phyloP scores from a whole-genome alignment of 1,139 yeast species.

The Yamadazyma dendronema region DNA sequence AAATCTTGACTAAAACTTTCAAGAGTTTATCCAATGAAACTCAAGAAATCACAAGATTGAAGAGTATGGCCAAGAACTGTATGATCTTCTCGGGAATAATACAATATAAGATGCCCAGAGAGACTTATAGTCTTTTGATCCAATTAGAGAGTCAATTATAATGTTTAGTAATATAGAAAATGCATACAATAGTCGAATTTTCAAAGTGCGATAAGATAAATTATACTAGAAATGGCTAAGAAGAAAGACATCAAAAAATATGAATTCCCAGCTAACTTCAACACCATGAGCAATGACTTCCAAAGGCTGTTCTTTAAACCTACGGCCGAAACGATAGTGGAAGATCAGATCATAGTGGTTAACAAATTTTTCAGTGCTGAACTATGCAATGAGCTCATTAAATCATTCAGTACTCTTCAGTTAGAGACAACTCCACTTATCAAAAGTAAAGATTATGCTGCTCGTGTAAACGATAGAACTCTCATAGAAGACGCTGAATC shows the following conservation, averaged over 20 bases:
- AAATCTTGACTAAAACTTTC: constrained; percentile 45
- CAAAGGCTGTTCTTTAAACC: constrained; percentile 33
- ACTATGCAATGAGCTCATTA: constrained; percentile 45
- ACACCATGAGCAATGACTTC: constrained; percentile 19
- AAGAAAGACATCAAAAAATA: constrained; percentile 8
- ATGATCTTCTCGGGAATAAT: constrained; percentile 96
- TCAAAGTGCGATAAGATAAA: not conserved
- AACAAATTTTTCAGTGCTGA: constrained; percentile 42
- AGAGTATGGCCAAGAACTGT: constrained; percentile 74
- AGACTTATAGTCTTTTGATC: constrained; percentile 73
- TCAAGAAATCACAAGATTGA: constrained; percentile 53
- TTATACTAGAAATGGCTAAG: constrained; percentile 6
- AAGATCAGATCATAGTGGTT: constrained; percentile 48
- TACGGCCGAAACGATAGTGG: constrained; percentile 26
- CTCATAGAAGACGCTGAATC: constrained; percentile 39
- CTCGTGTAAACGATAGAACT: constrained; percentile 56
- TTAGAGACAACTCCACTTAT: constrained; percentile 51
- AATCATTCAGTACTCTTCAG: constrained; percentile 30
- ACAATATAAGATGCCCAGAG: constrained; percentile 93
- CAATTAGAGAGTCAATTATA: constrained; percentile 58
- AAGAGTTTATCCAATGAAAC: constrained; percentile 52
- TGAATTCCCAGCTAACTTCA: constrained; percentile 29
- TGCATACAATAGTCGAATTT: not conserved
- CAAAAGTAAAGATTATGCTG: constrained; percentile 56
- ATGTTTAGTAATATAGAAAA: not conserved